These are phyloP conservation scores for Candida tibetensis DNA, from an alignment of 805 yeast species.

Conservation along the genomic window DNA sequence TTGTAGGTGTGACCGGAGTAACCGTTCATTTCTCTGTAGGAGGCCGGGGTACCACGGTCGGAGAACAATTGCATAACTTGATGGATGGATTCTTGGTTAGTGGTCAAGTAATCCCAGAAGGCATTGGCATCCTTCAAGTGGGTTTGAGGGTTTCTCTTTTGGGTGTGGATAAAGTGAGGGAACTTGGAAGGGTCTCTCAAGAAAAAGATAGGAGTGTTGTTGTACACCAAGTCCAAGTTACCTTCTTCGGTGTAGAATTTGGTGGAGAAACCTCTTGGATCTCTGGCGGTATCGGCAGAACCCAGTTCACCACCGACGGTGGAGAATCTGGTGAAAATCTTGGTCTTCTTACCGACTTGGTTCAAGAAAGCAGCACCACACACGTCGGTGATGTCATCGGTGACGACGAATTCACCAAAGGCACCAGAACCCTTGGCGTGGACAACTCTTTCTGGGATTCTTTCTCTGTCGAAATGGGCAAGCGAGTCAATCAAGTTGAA, in stretches of 20 bases:
- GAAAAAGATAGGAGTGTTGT: constrained; percentile 68
- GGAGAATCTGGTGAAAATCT: constrained; percentile 48
- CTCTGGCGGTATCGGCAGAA: constrained; percentile 63
- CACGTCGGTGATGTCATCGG: constrained; percentile 42
- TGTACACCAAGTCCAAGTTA: constrained; percentile 68
- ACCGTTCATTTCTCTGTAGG: constrained; percentile 77
- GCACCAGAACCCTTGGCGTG: constrained; percentile 70
- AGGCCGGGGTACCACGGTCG: constrained; percentile 80
- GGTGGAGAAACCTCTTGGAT: constrained; percentile 67
- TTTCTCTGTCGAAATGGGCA: constrained; percentile 61
- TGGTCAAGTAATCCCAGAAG: constrained; percentile 81
- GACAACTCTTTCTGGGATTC: constrained; percentile 66
- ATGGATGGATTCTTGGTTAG: constrained; percentile 72
- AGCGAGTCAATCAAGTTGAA: constrained; percentile 53
- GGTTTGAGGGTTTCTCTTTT: constrained; percentile 68
- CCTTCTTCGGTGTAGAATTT: constrained; percentile 69
- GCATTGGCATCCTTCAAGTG: constrained; percentile 75
- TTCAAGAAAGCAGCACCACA: constrained; percentile 25
- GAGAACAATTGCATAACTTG: constrained; percentile 72
- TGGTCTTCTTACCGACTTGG: constrained; percentile 30
- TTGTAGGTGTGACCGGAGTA: constrained; percentile 83
- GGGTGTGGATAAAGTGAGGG: constrained; percentile 66
- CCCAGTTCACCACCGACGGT: constrained; percentile 73
- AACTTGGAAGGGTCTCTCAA: constrained; percentile 63
- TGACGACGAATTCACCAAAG: constrained; percentile 55